Percentiles rank a stretch among this genome's conserved stretches.
These are phyloP conservation scores for Triadica sebifera DNA, from an alignment of 345 rosid species.

Conservation along the genomic window DNA sequence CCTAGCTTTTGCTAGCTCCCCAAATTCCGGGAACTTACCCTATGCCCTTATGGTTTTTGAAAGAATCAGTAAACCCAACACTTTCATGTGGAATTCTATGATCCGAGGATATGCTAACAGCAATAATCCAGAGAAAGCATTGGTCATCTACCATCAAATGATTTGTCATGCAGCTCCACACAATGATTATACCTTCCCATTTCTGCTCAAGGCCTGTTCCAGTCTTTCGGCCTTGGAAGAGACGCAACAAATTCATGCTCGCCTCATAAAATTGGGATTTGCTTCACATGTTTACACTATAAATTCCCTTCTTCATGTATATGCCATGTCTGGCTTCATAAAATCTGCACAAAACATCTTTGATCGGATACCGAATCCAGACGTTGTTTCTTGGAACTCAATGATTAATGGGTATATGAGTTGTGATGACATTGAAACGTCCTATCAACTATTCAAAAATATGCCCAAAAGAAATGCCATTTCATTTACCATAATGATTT, in stretches of 20 bases:
- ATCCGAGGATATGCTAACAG: constrained; percentile 51
- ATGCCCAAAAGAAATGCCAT: constrained; percentile 49
- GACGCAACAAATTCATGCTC: constrained; percentile 58
- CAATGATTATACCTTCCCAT: constrained; percentile 61
- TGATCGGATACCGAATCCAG: constrained; percentile 35
- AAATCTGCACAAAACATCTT: constrained; percentile 46
- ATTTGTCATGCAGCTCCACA: constrained; percentile 41
- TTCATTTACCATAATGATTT: constrained; percentile 68
- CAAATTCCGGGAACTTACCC: constrained; percentile 32
- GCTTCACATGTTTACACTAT: constrained; percentile 38
- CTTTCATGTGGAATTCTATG: constrained; percentile 66
- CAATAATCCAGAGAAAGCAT: constrained; percentile 43
- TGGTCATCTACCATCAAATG: constrained; percentile 55
- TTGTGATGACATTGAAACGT: constrained; percentile 41
- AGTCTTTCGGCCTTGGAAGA: constrained; percentile 38
- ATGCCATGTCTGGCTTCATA: constrained; percentile 41
- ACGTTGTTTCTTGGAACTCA: constrained; percentile 71
- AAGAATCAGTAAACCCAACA: constrained; percentile 37
- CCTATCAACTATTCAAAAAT: constrained; percentile 37
- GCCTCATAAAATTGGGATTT: constrained; percentile 51
- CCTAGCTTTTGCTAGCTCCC: constrained; percentile 39
- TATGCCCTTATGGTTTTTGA: constrained; percentile 54
- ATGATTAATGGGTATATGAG: constrained; percentile 55
- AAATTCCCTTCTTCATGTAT: constrained; percentile 60
- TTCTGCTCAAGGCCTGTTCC: constrained; percentile 59